Conservation (phyloP, 106 monocot species). For the Chionographis japonica region DNA sequence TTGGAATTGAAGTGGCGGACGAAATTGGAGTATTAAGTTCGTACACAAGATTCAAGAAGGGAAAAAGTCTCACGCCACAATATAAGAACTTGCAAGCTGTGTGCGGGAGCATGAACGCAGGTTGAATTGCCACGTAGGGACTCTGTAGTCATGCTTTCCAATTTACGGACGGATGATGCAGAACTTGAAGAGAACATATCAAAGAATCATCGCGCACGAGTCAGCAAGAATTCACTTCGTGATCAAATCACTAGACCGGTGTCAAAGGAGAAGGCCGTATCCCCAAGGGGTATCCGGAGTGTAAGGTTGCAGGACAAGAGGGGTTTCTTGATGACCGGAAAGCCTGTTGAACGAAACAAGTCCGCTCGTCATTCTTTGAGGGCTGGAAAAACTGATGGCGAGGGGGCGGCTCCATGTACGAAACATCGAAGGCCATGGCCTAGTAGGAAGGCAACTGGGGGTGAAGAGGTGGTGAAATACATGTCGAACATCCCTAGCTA, state of each 20-base stretch:
- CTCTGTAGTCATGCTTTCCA: too few species aligned
- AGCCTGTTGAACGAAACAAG: background rate
- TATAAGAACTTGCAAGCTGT: too few species aligned
- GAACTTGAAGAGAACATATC: background rate
- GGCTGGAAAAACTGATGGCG: background rate
- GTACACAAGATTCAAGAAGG: too few species aligned
- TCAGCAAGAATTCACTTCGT: constrained; percentile 4
- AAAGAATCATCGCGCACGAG: background rate
- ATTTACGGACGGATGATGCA: background rate
- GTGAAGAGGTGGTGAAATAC: constrained; percentile 53
- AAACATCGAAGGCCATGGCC: constrained; percentile 36
- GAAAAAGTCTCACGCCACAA: too few species aligned
- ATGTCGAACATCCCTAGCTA: constrained; percentile 64
- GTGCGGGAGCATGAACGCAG: too few species aligned
- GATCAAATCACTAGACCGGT: background rate
- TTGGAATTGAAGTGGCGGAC: too few species aligned
- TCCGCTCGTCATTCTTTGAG: background rate
- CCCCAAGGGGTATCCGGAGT: background rate
- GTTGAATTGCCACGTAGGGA: too few species aligned
- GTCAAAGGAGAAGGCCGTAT: constrained; percentile 5
- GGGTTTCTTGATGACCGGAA: constrained; percentile 16
- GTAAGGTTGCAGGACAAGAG: constrained; percentile 35
- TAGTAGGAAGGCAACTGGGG: constrained; percentile 18
- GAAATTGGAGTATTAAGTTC: too few species aligned
- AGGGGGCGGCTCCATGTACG: constrained; percentile 1